These are phyloP conservation scores for Calonectria ilicicola DNA, from an alignment of 2,329 filamentous ascomycete species.

Conservation along the genomic window DNA sequence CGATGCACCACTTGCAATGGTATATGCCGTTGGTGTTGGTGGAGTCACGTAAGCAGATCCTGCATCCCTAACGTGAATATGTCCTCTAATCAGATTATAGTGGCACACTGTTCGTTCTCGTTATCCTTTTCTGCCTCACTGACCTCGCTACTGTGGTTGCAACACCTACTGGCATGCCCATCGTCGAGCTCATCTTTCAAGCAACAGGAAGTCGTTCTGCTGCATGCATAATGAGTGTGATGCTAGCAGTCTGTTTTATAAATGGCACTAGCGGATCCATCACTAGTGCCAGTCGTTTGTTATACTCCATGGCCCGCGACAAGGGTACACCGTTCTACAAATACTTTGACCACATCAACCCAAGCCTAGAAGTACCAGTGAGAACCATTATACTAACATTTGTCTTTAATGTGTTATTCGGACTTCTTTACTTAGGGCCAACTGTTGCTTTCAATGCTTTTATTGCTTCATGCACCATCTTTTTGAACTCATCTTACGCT, in stretches of 20 bases:
- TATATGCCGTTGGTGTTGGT: slow-evolving; percentile 55
- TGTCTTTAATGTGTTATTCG: slow-evolving; percentile 34
- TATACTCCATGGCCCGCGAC: slow-evolving; percentile 49
- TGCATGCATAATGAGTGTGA: slow-evolving; percentile 55
- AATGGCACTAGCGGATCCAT: slow-evolving; percentile 58
- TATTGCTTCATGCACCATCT: slow-evolving; percentile 34
- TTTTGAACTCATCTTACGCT: slow-evolving; percentile 35
- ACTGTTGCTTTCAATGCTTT: slow-evolving; percentile 36
- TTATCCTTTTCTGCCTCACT: slow-evolving; percentile 55
- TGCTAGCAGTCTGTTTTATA: slow-evolving; percentile 57
- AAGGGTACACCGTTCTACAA: slow-evolving; percentile 27
- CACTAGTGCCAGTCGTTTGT: slow-evolving; percentile 55
- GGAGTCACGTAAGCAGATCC: slow-evolving; percentile 49
- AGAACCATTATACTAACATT: slow-evolving; percentile 25
- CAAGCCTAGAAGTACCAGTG: slow-evolving; percentile 27
- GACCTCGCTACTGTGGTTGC: slow-evolving; percentile 50
- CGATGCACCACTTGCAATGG: slow-evolving; percentile 56
- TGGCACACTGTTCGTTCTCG: slow-evolving; percentile 52
- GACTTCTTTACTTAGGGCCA: slow-evolving; percentile 31
- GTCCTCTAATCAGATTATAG: slow-evolving; percentile 28
- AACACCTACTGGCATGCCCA: slow-evolving; percentile 57
- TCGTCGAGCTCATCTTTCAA: slow-evolving; percentile 58
- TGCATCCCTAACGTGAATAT: background rate
- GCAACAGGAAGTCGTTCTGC: slow-evolving; percentile 53
- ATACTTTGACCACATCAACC: slow-evolving; percentile 32